Percentiles rank a stretch among this genome's conserved stretches.
Evolutionary conservation across 1,284 basidiomycete species (phyloP).

Genomic region (Crepidotus sp.): DNA sequence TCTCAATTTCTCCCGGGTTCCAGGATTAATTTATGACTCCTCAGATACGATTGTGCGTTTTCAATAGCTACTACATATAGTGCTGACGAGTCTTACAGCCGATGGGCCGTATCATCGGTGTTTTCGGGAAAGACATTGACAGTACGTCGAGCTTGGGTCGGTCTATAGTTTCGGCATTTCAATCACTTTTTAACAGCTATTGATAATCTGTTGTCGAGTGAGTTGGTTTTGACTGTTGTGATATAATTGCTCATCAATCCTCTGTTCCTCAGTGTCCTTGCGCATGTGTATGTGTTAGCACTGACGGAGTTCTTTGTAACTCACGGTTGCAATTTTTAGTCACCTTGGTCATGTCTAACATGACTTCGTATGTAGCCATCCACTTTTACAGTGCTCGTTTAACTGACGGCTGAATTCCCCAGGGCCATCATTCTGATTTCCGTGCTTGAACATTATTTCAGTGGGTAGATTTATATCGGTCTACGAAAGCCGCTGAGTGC

Average conservation of each 20-base stretch:
- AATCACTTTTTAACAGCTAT: constrained; percentile 32
- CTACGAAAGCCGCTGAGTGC: background rate
- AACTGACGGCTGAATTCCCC: constrained; percentile 19
- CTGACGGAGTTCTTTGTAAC: background rate
- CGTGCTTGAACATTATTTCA: constrained; percentile 64
- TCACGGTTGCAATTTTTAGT: constrained; percentile 27
- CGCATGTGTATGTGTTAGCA: constrained; percentile 42
- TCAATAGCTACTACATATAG: background rate
- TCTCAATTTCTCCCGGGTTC: background rate
- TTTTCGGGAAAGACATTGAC: constrained; percentile 60
- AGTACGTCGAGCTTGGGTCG: constrained; percentile 28
- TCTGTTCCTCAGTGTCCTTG: constrained; percentile 42
- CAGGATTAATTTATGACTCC: background rate
- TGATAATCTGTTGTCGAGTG: constrained; percentile 52
- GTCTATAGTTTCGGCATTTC: constrained; percentile 4
- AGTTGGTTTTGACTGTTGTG: constrained; percentile 12
- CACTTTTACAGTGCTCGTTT: background rate
- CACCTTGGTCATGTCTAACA: constrained; percentile 39
- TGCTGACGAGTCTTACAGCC: constrained; percentile 29
- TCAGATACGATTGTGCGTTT: constrained; percentile 13
- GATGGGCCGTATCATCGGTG: constrained; percentile 53
- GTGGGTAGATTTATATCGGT: constrained; percentile 27
- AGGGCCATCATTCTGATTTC: constrained; percentile 61
- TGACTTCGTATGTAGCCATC: constrained; percentile 31
- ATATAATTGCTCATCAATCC: constrained; percentile 18